phyloP scores from a whole-genome alignment of 352 stramenopile genomes.

The Globisporangium radiosum region DNA sequence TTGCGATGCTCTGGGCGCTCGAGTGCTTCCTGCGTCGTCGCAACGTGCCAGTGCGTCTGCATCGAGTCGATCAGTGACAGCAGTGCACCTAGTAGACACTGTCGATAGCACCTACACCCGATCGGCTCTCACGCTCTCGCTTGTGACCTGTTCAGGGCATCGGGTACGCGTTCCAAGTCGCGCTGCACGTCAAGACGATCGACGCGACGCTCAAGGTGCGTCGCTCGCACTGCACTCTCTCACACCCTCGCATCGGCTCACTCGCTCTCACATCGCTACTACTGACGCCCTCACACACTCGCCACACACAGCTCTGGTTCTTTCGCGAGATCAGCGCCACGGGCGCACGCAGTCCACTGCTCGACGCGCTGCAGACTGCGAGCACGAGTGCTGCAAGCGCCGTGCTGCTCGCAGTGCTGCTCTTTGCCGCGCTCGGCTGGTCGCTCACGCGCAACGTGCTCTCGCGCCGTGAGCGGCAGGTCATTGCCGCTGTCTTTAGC shows the following conservation, averaged over 20 bases:
- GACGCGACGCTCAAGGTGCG: constrained; percentile 38
- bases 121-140: too few relatives aligned
- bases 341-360: constrained; percentile 20
- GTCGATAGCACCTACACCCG: not conserved
- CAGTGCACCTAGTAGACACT: not conserved
- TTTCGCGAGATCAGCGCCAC: constrained; percentile 35
- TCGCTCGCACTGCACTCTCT: not conserved
- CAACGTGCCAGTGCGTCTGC: constrained; percentile 30
- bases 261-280: too few relatives aligned
- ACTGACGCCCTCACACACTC: too few relatives aligned
- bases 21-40: constrained; percentile 34
- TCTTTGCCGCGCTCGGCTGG: constrained; percentile 55
- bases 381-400: constrained; percentile 33
- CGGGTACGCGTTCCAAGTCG: constrained; percentile 41
- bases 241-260: too few relatives aligned
- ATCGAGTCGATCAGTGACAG: not conserved
- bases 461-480: constrained; percentile 27
- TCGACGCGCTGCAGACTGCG: constrained; percentile 27
- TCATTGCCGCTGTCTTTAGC: constrained; percentile 28
- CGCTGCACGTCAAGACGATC: constrained; percentile 41
- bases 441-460: constrained; percentile 48
- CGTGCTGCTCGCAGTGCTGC: constrained; percentile 33
- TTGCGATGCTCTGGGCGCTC: constrained; percentile 38
- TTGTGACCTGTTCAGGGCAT: constrained; percentile 28
- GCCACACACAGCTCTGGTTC: constrained; percentile 28